phyloP scores from a whole-genome alignment of 768 basidiomycete genomes.

The Boletus rubroflammeus region DNA sequence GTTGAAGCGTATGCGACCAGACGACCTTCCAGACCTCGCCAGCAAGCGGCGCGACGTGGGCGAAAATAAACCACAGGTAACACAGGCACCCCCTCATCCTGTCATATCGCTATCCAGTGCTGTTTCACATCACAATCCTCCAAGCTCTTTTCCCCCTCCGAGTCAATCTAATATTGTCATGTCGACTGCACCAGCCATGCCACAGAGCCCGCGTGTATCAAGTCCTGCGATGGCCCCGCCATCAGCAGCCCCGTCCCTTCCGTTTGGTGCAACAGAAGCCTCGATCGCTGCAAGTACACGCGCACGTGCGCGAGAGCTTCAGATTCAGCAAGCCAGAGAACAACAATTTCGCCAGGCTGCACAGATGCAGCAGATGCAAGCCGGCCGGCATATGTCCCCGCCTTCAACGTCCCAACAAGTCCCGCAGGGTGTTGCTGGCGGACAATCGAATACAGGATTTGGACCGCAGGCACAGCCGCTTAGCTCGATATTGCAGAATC shows the following conservation, averaged over 20 bases:
- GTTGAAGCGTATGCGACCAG: slow-evolving; percentile 63
- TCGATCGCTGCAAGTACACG: slow-evolving; percentile 33
- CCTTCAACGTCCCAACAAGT: slow-evolving; percentile 27
- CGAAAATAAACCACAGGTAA: slow-evolving; percentile 47
- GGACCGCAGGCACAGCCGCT: slow-evolving; percentile 41
- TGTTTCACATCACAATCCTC: slow-evolving; percentile 22
- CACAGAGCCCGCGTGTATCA: slow-evolving; percentile 33
- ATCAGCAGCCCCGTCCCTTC: slow-evolving; percentile 28
- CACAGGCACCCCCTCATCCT: slow-evolving; percentile 37
- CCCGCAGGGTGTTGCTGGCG: slow-evolving; percentile 14
- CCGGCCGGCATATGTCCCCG: slow-evolving; percentile 43
- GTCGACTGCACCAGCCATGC: slow-evolving; percentile 13
- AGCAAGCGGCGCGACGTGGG: slow-evolving; percentile 72
- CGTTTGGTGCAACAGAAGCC: slow-evolving; percentile 32
- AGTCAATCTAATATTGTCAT: slow-evolving; percentile 13
- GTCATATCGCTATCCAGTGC: slow-evolving; percentile 15
- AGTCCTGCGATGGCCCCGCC: slow-evolving; percentile 33
- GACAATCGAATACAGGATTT: slow-evolving; percentile 21
- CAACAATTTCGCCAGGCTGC: slow-evolving; percentile 34
- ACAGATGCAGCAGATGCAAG: slow-evolving; percentile 34
- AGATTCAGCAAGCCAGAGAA: slow-evolving; percentile 34
- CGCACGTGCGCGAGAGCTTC: slow-evolving; percentile 34
- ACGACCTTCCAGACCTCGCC: slow-evolving; percentile 43
- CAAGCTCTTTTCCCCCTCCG: slow-evolving; percentile 18
- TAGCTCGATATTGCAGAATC: slow-evolving; percentile 49